Percentiles rank a stretch among this genome's conserved stretches.
Conservation (phyloP, 1,284 basidiomycete species). For the Papiliotrema flavescens region DNA sequence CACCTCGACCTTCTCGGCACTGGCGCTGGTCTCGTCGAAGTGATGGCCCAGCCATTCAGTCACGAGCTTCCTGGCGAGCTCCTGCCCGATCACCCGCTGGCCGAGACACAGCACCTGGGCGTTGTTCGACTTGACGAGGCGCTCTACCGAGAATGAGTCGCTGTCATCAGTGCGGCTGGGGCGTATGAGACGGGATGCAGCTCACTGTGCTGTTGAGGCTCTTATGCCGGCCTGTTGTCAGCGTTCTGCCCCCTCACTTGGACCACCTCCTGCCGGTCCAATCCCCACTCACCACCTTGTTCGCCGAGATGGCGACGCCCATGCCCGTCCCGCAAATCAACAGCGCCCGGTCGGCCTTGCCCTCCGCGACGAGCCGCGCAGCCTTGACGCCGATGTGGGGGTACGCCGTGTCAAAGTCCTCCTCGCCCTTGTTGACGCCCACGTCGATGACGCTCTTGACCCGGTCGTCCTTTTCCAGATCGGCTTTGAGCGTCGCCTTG, state of each 20-base stretch:
- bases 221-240: conserved; percentile 6
- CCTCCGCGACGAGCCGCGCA: conserved; percentile 46
- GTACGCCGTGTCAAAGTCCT: conserved; percentile 46
- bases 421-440: conserved; percentile 26
- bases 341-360: conserved; percentile 50
- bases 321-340: conserved; percentile 52
- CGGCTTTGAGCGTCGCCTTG: conserved; percentile 32
- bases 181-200: background rate
- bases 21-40: conserved; percentile 47
- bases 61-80: conserved; percentile 48
- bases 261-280: background rate
- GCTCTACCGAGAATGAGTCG: conserved; percentile 51
- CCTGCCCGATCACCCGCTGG: conserved; percentile 51
- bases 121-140: conserved; percentile 50
- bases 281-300: conserved; percentile 34
- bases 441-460: conserved; percentile 41
- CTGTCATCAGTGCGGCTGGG: conserved; percentile 4
- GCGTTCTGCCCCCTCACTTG: background rate
- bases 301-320: conserved; percentile 49
- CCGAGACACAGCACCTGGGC: conserved; percentile 52
- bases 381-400: conserved; percentile 51
- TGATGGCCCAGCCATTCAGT: conserved; percentile 51
- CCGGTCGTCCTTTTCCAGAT: conserved; percentile 36
- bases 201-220: conserved; percentile 8
- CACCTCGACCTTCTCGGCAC: conserved; percentile 49